Base-by-base conservation (phyloP, 345 rosid species). In the Toxicodendron radicans region DNA sequence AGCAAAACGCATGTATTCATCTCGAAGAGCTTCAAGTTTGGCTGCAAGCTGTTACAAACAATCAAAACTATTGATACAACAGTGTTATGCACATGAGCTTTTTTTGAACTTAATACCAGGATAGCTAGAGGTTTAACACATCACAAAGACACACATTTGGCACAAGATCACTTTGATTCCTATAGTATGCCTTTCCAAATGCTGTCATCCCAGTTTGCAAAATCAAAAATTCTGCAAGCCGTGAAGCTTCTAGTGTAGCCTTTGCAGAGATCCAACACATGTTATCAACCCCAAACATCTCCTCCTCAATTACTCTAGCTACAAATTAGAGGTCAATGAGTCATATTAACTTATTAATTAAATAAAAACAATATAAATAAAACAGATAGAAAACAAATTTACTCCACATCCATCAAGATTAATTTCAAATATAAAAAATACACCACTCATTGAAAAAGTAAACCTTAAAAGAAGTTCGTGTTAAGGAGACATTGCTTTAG, bases 141-240 rank as follows among this genome's bases (percentile, higher is more conserved):
- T 24, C 51, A 43, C 0, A 51, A 21, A 66, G 52, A 66, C 86
- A 33, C 80, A 95, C 99, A 72, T 89, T 92, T 57, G 97, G 97
- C 69, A 91, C 90, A 53, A 95, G 97, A 84, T 95, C 99, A 63
- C 86, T 81, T 73, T 88, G 92, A 72, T 84, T 86, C 78, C 97
- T 85, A 85, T 91, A 95, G 85, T 85, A 91, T 58, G 94, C 92
- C 81, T 92, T 92, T 67, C 99, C 99, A 70, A 95, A 95, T 45
- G 95, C 94, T 59, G 99, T 91, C 99, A 95, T 95, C 77, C 99
- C 99, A 10, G 99, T 91, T 85, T 86, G 95, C 74, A 95, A 87
- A 81, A 95, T 92, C 81, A 95, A 81, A 83, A 83, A 81, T 66
- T 95, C 97, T 7, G 97, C 91, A 72, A 85, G 87, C 80, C 90